Base-by-base conservation (phyloP, 106 monocot species). In the Dioscorea dumetorum region DNA sequence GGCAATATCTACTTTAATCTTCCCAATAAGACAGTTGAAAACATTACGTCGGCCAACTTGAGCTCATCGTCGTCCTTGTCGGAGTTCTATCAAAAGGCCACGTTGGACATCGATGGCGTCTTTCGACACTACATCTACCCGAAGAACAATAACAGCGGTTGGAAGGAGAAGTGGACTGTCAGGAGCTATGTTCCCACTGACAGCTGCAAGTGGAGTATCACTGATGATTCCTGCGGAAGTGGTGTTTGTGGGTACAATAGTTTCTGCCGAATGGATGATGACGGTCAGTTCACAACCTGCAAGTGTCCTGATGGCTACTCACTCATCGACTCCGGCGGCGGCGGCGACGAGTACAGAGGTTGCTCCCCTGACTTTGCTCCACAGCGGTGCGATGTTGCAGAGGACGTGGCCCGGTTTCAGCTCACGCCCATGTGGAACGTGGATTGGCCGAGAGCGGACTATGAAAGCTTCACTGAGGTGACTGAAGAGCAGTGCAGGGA, bases 21-120 rank as follows among this genome's bases (percentile, higher is more conserved):
- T 28, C 2, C 28, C 28, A 28, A 28, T 28, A 28, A 28, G 3
- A 41, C 41, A 8, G 3, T 10, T 41, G 41, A 5, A 1, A 41
- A 41, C 41, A 10, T 41, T 8, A 54, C 0, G 0, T 33, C 31
- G 17, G 50, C 28, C 61, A 18, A 0, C 54, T 54, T 19, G 54
- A 5, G 13, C 54, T 54, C 54, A 19, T 54, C 54, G 13, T 16
- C 54, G 13, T 16, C 54, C 13, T 2, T 21, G 7, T 22, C 48
- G 22, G 48, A 50, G 50, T 70, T 48, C 51, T 79, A 83, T 56
- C 75, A 72, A 22, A 58, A 68, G 28, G 75, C 72, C 5, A 83
- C 72, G 16, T 57, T 83, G 5, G 83, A 83, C 48, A 63, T 58
- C 17, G 83, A 83, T 33, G 83, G 83, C 4, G 79, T 72, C 4